Percentiles rank a stretch among this genome's conserved stretches.
Conservation (phyloP, 805 yeast species). For the Lipomyces chichibuensis region DNA sequence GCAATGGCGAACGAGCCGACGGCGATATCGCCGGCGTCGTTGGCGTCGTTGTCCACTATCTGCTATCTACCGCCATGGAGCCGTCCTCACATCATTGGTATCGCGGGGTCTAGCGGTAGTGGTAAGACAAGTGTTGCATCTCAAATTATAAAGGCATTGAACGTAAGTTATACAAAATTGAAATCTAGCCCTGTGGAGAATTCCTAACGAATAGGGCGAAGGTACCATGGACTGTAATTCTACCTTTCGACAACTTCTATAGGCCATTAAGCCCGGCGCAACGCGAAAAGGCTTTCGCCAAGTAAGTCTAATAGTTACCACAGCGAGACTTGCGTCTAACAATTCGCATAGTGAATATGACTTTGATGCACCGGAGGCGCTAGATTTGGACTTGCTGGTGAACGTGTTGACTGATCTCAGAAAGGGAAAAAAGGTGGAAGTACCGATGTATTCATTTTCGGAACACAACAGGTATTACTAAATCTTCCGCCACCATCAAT, state of each 20-base stretch:
- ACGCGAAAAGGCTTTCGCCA: conserved; percentile 61
- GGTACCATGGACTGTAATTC: conserved; percentile 91
- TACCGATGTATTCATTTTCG: conserved; percentile 72
- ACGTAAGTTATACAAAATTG: conserved; percentile 37
- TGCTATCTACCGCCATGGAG: conserved; percentile 83
- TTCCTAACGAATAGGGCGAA: conserved; percentile 38
- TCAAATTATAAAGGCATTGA: conserved; percentile 68
- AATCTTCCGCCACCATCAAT: too few relatives aligned
- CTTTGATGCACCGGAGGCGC: conserved; percentile 83
- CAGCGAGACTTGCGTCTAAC: background rate
- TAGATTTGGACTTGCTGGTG: conserved; percentile 74
- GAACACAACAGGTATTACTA: conserved; percentile 49
- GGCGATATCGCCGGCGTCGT: conserved; percentile 1
- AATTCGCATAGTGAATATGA: conserved; percentile 62
- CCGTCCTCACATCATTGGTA: conserved; percentile 82
- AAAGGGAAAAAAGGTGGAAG: conserved; percentile 64
- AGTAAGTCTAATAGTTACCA: conserved; percentile 28
- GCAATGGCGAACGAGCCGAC: background rate
- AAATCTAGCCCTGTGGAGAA: background rate
- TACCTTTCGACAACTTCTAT: conserved; percentile 91
- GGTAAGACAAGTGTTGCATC: conserved; percentile 94
- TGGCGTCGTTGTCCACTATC: conserved; percentile 17
- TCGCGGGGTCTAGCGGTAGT: conserved; percentile 84
- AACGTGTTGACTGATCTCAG: conserved; percentile 67
- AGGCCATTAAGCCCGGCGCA: conserved; percentile 68